Evolutionary conservation across 306 rosid genomes (phyloP).

Genomic region (Adenanthera pavonina): DNA sequence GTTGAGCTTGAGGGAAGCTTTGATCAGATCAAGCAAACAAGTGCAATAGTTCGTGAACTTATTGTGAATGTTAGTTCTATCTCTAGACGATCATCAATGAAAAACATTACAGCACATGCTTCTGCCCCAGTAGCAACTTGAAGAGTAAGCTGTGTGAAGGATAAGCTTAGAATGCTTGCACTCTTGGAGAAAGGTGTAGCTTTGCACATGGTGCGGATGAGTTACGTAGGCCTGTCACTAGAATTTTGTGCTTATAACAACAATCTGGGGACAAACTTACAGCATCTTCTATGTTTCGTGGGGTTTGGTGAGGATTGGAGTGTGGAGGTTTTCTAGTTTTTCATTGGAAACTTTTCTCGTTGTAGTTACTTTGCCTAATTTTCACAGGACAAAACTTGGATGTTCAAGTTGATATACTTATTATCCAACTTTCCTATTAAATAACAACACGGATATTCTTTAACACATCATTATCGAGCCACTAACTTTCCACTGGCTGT

Average conservation of each 20-base stretch:
- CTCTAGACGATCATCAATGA: slow-evolving; percentile 51
- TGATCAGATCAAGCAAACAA: slow-evolving; percentile 73
- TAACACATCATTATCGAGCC: no score
- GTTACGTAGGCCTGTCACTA: slow-evolving; percentile 50
- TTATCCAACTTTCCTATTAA: no score
- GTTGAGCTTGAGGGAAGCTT: slow-evolving; percentile 85
- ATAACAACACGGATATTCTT: no score
- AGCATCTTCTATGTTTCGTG: slow-evolving; percentile 17
- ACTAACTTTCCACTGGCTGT: no score
- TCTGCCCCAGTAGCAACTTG: slow-evolving; percentile 53
- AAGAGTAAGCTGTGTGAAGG: slow-evolving; percentile 85
- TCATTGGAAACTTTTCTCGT: slow-evolving; percentile 9
- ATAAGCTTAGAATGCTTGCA: slow-evolving; percentile 74
- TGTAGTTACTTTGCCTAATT: slow-evolving; percentile 3
- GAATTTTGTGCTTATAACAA: slow-evolving; percentile 3
- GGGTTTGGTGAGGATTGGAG: slow-evolving; percentile 37
- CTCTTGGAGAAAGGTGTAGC: slow-evolving; percentile 88
- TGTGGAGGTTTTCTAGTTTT: slow-evolving; percentile 41
- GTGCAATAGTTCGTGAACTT: slow-evolving; percentile 85
- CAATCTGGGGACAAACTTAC: neutral
- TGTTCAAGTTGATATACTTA: no score
- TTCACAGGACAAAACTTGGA: no score
- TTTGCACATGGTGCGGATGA: slow-evolving; percentile 84
- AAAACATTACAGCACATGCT: slow-evolving; percentile 40
- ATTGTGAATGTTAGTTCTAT: slow-evolving; percentile 65